A percentile compares a stretch with the other conserved stretches of the same genome.
Conservation (phyloP, 2,329 filamentous ascomycete species). For the Cercospora sp. region DNA sequence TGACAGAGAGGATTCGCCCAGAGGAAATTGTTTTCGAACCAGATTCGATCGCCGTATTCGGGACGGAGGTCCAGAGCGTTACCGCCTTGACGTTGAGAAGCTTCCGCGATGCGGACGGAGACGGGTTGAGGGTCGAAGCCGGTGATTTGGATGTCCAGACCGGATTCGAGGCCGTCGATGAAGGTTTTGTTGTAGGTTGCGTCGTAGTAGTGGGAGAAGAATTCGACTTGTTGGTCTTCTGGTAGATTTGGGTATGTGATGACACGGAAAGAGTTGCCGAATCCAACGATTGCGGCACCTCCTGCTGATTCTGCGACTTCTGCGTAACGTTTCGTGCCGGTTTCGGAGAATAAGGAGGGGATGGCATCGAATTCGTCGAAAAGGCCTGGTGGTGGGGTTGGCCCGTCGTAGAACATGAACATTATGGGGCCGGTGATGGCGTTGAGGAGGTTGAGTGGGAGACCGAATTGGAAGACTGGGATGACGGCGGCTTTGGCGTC, state of each 20-base stretch:
- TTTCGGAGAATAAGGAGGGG: conserved; percentile 7
- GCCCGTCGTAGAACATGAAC: conserved; percentile 28
- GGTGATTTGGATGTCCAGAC: conserved; percentile 24
- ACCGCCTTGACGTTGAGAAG: conserved; percentile 22
- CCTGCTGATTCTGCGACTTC: conserved; percentile 21
- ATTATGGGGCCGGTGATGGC: conserved; percentile 24
- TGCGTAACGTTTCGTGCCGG: conserved; percentile 19
- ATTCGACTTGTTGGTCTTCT: conserved; percentile 24
- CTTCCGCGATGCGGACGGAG: conserved; percentile 19
- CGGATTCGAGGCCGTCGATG: conserved; percentile 14
- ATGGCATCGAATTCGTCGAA: conserved; percentile 26
- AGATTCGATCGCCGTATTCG: conserved; percentile 24
- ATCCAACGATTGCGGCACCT: conserved; percentile 21
- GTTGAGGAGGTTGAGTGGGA: conserved; percentile 22
- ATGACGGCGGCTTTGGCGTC: conserved; percentile 26
- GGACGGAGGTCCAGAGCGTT: conserved; percentile 25
- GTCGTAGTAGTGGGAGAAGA: conserved; percentile 19
- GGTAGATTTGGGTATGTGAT: conserved; percentile 21
- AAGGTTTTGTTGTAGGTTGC: conserved; percentile 16
- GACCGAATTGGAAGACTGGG: conserved; percentile 24
- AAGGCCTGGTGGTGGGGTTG: conserved; percentile 18
- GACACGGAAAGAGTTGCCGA: conserved; percentile 28
- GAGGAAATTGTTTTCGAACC: conserved; percentile 26
- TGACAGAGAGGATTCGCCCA: conserved; percentile 25
- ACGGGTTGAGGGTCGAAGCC: conserved; percentile 27